phyloP scores from a whole-genome alignment of 768 basidiomycete species.

The Lactarius sp. region DNA sequence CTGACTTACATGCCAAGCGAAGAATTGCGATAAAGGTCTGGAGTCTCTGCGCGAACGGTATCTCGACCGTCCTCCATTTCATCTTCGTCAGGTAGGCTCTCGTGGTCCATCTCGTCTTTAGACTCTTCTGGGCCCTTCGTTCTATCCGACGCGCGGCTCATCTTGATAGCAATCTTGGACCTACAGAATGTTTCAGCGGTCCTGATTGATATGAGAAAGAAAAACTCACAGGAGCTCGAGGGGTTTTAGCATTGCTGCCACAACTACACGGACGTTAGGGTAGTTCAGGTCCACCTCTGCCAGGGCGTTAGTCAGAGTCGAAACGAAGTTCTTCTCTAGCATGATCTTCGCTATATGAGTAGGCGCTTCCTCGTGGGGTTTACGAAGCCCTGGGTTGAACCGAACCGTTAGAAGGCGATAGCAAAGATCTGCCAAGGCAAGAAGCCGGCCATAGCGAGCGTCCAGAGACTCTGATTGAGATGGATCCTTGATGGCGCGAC shows the following conservation, averaged over 20 bases:
- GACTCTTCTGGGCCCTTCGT: conserved; percentile 50
- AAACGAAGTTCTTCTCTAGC: conserved; percentile 96
- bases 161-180: conserved; percentile 96
- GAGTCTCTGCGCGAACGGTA: conserved; percentile 72
- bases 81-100: conserved; percentile 45
- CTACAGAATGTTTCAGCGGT: conserved; percentile 38
- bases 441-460: conserved; percentile 78
- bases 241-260: conserved; percentile 84
- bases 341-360: conserved; percentile 95
- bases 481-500: conserved; percentile 80
- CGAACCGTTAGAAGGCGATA: conserved; percentile 81
- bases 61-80: conserved; percentile 57
- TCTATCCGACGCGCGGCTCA: conserved; percentile 77
- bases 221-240: conserved; percentile 77
- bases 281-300: conserved; percentile 95
- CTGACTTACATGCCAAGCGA: conserved; percentile 85
- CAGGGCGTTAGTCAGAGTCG: conserved; percentile 79
- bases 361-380: conserved; percentile 65
- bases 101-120: conserved; percentile 42
- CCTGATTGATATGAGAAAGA: background rate
- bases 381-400: conserved; percentile 48
- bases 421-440: conserved; percentile 83
- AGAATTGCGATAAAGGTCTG: conserved; percentile 93
- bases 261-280: conserved; percentile 80
- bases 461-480: conserved; percentile 53